These are phyloP conservation scores for Butyriboletus appendiculatus DNA, from an alignment of 1,284 basidiomycete genomes.

Conservation along the genomic window DNA sequence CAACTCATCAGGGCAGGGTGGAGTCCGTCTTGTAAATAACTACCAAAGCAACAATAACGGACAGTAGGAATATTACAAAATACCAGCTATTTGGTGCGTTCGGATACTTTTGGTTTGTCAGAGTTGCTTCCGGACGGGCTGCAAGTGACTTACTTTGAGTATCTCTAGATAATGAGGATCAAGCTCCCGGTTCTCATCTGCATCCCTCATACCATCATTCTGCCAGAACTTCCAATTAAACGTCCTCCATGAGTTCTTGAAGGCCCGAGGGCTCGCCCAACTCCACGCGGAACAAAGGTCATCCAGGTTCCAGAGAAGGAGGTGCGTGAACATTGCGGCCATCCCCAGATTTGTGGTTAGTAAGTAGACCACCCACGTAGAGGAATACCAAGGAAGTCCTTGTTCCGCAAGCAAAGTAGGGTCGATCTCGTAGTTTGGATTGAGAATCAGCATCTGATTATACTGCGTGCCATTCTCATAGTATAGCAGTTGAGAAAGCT, in stretches of 20 bases:
- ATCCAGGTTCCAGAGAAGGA: conserved; percentile 49
- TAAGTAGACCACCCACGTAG: conserved; percentile 43
- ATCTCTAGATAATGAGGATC: conserved; percentile 56
- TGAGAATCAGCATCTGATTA: conserved; percentile 48
- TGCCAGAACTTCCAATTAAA: conserved; percentile 49
- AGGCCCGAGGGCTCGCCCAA: conserved; percentile 38
- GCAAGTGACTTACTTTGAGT: conserved; percentile 41
- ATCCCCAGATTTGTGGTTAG: conserved; percentile 35
- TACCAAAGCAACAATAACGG: conserved; percentile 43
- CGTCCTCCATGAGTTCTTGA: conserved; percentile 23
- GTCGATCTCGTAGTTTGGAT: conserved; percentile 50
- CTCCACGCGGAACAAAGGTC: conserved; percentile 46
- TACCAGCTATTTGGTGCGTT: conserved; percentile 54
- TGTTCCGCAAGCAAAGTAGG: conserved; percentile 42
- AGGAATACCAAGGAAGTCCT: conserved; percentile 39
- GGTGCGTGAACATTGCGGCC: conserved; percentile 51
- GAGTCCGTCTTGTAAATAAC: conserved; percentile 51
- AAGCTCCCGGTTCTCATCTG: conserved; percentile 30
- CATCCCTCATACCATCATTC: conserved; percentile 40
- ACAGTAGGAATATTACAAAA: conserved; percentile 38
- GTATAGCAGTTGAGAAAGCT: conserved; percentile 49
- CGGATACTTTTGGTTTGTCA: conserved; percentile 38
- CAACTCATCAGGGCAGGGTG: conserved; percentile 52
- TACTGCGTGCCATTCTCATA: conserved; percentile 49
- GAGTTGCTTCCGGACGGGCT: not conserved